These are phyloP conservation scores for Eucalyptus pauciflora DNA, from an alignment of 345 rosid species.

Conservation along the genomic window DNA sequence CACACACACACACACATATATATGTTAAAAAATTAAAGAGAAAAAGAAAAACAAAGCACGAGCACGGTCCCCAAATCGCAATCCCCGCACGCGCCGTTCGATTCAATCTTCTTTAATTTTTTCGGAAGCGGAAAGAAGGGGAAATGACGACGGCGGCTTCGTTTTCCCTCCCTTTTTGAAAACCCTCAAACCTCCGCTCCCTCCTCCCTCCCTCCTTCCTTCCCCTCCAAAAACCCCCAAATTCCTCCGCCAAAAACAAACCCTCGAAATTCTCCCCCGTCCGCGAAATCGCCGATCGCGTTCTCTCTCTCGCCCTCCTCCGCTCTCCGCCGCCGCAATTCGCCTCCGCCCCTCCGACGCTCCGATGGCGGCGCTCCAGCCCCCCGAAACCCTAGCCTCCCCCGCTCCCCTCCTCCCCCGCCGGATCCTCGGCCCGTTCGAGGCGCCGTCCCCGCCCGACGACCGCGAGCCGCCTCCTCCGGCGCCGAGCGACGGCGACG, in stretches of 20 bases:
- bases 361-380: background rate
- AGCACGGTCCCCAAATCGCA: background rate
- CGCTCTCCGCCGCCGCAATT: background rate
- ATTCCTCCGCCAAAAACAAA: background rate
- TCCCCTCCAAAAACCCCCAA: background rate
- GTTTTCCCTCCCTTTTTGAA: constrained; percentile 1
- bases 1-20: background rate
- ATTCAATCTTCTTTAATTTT: background rate
- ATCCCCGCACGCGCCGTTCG: background rate
- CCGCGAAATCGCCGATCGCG: background rate
- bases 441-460: background rate
- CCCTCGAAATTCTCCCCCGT: background rate
- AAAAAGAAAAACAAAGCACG: background rate
- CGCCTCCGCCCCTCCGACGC: background rate
- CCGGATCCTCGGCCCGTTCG: background rate
- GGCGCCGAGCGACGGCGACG: background rate
- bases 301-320: background rate
- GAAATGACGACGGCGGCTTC: background rate
- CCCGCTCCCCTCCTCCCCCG: background rate
- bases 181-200: background rate
- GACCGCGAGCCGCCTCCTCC: background rate
- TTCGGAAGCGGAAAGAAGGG: background rate
- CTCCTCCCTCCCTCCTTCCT: background rate
- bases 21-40: no score
- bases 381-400: background rate